Conservation (phyloP, 1,139 yeast genomes). For the Candida albicans region DNA sequence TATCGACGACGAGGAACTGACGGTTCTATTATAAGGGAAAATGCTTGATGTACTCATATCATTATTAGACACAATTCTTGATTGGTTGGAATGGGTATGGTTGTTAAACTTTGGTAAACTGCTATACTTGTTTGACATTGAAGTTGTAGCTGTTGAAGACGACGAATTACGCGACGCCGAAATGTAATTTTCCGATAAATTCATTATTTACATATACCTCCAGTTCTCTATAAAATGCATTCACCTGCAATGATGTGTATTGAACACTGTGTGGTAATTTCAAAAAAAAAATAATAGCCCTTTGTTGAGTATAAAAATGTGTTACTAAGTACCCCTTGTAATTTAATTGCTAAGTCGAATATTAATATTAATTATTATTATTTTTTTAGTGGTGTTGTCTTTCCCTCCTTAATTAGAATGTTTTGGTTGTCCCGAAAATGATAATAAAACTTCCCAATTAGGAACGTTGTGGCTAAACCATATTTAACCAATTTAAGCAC, state of each 20-base stretch:
- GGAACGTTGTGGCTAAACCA: neutral
- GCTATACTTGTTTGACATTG: constrained; percentile 16
- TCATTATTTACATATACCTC: neutral
- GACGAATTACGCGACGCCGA: constrained; percentile 1
- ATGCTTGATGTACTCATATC: constrained; percentile 18
- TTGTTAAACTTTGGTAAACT: constrained; percentile 19
- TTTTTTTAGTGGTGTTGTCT: neutral
- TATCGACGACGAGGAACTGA: constrained; percentile 36
- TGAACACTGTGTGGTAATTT: no score
- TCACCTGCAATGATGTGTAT: no score
- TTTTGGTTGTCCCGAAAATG: neutral
- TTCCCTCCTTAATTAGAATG: neutral
- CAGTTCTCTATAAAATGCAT: neutral
- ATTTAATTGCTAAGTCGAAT: neutral
- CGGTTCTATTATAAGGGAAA: constrained; percentile 21
- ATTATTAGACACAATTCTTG: constrained; percentile 9
- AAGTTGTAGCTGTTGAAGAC: constrained; percentile 5
- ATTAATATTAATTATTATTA: neutral
- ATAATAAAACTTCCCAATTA: constrained; percentile 1
- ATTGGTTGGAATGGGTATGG: constrained; percentile 2
- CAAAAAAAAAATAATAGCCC: neutral
- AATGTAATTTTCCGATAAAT: constrained; percentile 3
- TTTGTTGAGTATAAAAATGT: neutral
- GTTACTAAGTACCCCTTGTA: neutral
- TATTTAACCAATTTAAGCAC: no score